phyloP scores from a whole-genome alignment of 2,329 filamentous ascomycete genomes.

The Fusarium sp. region DNA sequence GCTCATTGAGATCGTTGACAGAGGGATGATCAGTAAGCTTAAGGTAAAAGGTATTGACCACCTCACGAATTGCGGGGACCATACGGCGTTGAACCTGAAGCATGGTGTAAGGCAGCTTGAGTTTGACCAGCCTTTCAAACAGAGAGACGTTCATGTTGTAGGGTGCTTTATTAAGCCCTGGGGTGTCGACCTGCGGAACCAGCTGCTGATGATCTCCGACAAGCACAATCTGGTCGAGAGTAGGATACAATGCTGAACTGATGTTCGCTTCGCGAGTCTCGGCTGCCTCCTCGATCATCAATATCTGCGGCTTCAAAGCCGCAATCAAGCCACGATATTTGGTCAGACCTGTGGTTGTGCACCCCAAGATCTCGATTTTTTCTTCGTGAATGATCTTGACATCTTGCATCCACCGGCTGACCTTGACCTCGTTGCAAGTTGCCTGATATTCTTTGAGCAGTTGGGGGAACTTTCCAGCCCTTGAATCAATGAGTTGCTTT shows the following conservation, averaged over 20 bases:
- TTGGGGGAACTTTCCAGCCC: conserved; percentile 64
- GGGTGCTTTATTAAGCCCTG: conserved; percentile 70
- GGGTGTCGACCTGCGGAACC: conserved; percentile 76
- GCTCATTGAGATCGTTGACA: conserved; percentile 53
- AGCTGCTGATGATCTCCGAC: conserved; percentile 88
- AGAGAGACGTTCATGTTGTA: conserved; percentile 81
- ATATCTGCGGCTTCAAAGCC: conserved; percentile 74
- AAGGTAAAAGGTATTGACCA: conserved; percentile 66
- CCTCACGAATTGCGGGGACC: conserved; percentile 61
- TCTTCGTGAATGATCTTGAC: conserved; percentile 57
- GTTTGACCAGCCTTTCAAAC: conserved; percentile 83
- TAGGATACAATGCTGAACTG: conserved; percentile 65
- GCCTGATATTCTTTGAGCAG: conserved; percentile 66
- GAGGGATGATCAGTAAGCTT: conserved; percentile 61
- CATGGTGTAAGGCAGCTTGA: conserved; percentile 74
- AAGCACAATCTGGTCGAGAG: conserved; percentile 68
- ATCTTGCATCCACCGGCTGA: conserved; percentile 73
- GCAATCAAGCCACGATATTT: conserved; percentile 83
- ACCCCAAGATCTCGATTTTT: conserved; percentile 69
- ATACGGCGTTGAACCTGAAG: conserved; percentile 78
- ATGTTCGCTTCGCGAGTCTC: conserved; percentile 79
- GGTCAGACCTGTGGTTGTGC: conserved; percentile 84
- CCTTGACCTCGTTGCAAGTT: conserved; percentile 67
- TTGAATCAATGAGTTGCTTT: conserved; percentile 64
- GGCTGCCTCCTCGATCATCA: conserved; percentile 86